These are phyloP conservation scores for Crassisporium funariophilum DNA, from an alignment of 768 basidiomycete genomes.

Conservation along the genomic window DNA sequence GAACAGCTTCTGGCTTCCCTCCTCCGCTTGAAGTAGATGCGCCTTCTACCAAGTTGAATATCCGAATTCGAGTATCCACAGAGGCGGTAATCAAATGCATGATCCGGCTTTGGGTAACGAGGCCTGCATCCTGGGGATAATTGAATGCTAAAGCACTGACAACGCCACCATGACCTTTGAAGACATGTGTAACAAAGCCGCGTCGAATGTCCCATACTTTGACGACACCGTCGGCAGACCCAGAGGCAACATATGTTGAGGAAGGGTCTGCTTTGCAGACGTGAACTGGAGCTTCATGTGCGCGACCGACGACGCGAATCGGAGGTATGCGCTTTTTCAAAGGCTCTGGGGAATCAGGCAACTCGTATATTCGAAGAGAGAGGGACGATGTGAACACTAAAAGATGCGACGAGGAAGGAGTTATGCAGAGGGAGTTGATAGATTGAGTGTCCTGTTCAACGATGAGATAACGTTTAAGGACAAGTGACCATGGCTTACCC, in stretches of 20 bases:
- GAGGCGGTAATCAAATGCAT: conserved; percentile 91
- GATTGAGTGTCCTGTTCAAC: conserved; percentile 73
- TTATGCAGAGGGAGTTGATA: conserved; percentile 82
- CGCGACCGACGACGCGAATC: conserved; percentile 73
- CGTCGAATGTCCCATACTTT: conserved; percentile 94
- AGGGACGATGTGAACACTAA: conserved; percentile 81
- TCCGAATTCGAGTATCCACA: conserved; percentile 88
- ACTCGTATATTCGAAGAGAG: conserved; percentile 80
- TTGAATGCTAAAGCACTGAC: conserved; percentile 89
- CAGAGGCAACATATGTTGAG: conserved; percentile 90
- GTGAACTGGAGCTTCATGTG: conserved; percentile 94
- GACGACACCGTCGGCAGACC: conserved; percentile 93
- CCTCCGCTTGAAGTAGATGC: conserved; percentile 55
- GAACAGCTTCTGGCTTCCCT: conserved; percentile 71
- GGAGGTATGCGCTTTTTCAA: conserved; percentile 61
- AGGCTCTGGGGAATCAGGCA: conserved; percentile 54
- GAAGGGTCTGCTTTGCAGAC: conserved; percentile 84
- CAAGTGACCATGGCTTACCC: conserved; percentile 54
- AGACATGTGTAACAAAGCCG: conserved; percentile 91
- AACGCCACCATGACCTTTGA: conserved; percentile 97
- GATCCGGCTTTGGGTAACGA: conserved; percentile 44
- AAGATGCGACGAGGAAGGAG: conserved; percentile 74
- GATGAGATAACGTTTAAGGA: conserved; percentile 3
- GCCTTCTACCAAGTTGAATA: conserved; percentile 83
- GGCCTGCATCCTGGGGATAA: conserved; percentile 65